Evolutionary conservation across 768 basidiomycete genomes (phyloP).

Genomic region (Termitomyces sp.): DNA sequence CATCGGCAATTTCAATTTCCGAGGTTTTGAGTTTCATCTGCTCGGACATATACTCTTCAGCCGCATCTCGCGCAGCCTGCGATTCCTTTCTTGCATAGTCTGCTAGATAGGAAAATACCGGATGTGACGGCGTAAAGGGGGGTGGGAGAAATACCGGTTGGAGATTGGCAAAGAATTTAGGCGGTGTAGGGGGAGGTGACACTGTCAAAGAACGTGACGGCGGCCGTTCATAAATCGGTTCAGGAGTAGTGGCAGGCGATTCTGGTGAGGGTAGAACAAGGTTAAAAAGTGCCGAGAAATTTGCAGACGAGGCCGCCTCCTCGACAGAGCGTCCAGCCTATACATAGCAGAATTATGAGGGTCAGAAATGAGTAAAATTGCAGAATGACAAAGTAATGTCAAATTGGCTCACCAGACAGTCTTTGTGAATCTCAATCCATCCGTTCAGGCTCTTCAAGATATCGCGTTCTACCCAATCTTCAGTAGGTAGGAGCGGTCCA

Average conservation of each 20-base stretch:
- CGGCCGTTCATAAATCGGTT: slow-evolving; percentile 20
- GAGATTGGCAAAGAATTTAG: slow-evolving; percentile 45
- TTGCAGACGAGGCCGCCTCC: slow-evolving; percentile 31
- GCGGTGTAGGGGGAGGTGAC: slow-evolving; percentile 23
- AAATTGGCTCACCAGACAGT: slow-evolving; percentile 56
- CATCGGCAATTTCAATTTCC: slow-evolving; percentile 54
- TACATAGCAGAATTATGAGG: slow-evolving; percentile 9
- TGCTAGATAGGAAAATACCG: slow-evolving; percentile 62
- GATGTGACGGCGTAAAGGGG: slow-evolving; percentile 73
- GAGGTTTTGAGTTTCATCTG: slow-evolving; percentile 48
- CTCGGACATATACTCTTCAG: slow-evolving; percentile 53
- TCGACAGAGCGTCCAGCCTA: slow-evolving; percentile 35
- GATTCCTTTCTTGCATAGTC: slow-evolving; percentile 53
- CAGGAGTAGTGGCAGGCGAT: slow-evolving; percentile 20
- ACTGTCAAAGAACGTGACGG: slow-evolving; percentile 19
- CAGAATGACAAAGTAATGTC: background rate
- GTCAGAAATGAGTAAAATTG: slow-evolving; percentile 3
- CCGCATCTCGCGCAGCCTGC: slow-evolving; percentile 44
- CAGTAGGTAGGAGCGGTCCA: slow-evolving; percentile 62
- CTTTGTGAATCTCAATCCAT: slow-evolving; percentile 68
- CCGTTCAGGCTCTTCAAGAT: slow-evolving; percentile 61
- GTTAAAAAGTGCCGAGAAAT: slow-evolving; percentile 42
- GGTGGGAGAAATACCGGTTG: slow-evolving; percentile 67
- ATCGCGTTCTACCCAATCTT: slow-evolving; percentile 76
- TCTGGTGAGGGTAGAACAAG: slow-evolving; percentile 36